A percentile compares a stretch with the other conserved stretches of the same genome.
These are phyloP conservation scores for Amylocarpus encephaloides DNA, from an alignment of 2,329 filamentous ascomycete species.

Conservation along the genomic window DNA sequence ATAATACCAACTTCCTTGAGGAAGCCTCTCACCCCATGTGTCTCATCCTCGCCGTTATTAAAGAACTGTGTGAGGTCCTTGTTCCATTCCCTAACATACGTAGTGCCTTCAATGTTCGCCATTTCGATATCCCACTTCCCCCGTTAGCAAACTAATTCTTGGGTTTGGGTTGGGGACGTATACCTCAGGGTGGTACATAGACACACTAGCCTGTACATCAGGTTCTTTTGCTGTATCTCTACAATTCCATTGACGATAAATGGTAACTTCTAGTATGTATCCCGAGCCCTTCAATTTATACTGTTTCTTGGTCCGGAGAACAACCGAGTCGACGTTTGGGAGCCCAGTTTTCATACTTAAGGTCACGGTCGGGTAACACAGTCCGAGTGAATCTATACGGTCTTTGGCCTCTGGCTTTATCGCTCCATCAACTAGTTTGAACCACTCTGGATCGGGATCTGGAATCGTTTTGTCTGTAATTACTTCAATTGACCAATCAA, in stretches of 20 bases:
- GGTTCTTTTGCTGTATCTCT: constrained; percentile 19
- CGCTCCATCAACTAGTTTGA: constrained; percentile 17
- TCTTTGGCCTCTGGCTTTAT: constrained; percentile 13
- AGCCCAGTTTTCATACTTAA: constrained; percentile 4
- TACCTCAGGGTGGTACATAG: constrained; percentile 22
- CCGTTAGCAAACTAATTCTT: too few species aligned
- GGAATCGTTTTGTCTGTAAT: constrained; percentile 24
- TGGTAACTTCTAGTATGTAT: constrained; percentile 27
- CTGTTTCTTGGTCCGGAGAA: constrained; percentile 23
- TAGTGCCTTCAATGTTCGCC: constrained; percentile 21
- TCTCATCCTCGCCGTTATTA: constrained; percentile 5
- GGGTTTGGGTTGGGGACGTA: too few species aligned
- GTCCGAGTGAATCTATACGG: constrained; percentile 19
- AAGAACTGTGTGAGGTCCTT: constrained; percentile 22
- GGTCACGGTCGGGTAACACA: constrained; percentile 22
- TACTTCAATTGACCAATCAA: constrained; percentile 30
- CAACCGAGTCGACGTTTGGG: constrained; percentile 17
- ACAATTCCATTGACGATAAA: constrained; percentile 28
- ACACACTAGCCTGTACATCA: constrained; percentile 20
- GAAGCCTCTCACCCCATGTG: constrained; percentile 17
- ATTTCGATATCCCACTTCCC: constrained; percentile 26
- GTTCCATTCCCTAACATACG: constrained; percentile 20
- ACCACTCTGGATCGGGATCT: constrained; percentile 13
- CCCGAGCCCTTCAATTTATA: constrained; percentile 20
- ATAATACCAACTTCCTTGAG: constrained; percentile 17